phyloP scores from a whole-genome alignment of 2,329 filamentous ascomycete genomes.

The Beauveria caledonica region DNA sequence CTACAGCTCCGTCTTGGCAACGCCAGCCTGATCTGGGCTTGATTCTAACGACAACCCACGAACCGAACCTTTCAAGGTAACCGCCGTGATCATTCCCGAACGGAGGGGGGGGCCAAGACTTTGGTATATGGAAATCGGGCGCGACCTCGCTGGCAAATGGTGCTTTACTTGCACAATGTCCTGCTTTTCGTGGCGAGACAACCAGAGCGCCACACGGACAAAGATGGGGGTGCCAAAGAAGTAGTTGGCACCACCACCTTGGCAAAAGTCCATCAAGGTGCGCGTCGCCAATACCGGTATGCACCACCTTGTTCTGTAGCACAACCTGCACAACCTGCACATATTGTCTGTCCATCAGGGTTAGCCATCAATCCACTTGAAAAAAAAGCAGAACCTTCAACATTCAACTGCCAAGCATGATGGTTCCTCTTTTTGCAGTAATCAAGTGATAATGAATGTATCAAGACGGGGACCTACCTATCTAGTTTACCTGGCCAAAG shows the following conservation, averaged over 20 bases:
- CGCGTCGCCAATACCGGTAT: not conserved
- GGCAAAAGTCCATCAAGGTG: slow-evolving; percentile 7
- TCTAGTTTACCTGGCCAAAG: too few species aligned
- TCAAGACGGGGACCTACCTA: too few species aligned
- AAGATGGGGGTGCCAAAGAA: not conserved
- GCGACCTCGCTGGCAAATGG: not conserved
- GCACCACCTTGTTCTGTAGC: not conserved
- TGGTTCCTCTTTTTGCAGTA: not conserved
- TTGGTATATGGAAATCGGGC: too few species aligned
- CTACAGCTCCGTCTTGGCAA: not conserved
- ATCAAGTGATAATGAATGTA: not conserved
- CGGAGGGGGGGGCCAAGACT: not conserved
- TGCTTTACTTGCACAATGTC: not conserved
- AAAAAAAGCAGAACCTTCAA: not conserved
- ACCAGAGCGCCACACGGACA: not conserved
- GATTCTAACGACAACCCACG: too few species aligned
- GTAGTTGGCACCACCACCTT: not conserved
- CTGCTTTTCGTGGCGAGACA: too few species aligned
- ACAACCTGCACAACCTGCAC: not conserved
- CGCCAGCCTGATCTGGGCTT: not conserved
- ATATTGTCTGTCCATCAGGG: slow-evolving; percentile 1
- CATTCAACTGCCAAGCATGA: not conserved
- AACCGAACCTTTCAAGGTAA: too few species aligned
- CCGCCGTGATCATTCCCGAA: too few species aligned
- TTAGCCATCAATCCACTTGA: not conserved